Percentiles rank a stretch among this genome's conserved stretches.
Evolutionary conservation across 2,329 filamentous ascomycete genomes (phyloP).

Genomic region (Penicillium olsonii): DNA sequence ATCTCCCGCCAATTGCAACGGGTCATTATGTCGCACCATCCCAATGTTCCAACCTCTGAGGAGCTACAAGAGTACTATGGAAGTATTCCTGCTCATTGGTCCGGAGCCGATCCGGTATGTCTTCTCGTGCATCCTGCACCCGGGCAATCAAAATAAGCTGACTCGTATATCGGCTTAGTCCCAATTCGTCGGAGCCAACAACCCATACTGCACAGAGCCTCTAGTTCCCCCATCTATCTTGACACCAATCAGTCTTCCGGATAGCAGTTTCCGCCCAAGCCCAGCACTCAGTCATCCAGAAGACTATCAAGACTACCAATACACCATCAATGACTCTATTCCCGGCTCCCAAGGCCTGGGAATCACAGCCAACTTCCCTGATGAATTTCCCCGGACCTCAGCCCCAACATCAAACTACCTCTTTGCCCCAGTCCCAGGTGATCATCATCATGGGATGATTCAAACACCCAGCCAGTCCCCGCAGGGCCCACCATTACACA

Average conservation of each 20-base stretch:
- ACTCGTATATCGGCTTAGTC: conserved; percentile 16
- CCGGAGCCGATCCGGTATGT: conserved; percentile 34
- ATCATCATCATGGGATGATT: conserved; percentile 20
- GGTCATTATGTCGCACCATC: conserved; percentile 31
- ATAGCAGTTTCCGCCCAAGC: conserved; percentile 37
- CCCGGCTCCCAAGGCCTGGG: conserved; percentile 39
- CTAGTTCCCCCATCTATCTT: conserved; percentile 33
- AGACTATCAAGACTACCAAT: conserved; percentile 35
- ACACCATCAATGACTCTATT: conserved; percentile 31
- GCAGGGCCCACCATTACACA: conserved; percentile 23
- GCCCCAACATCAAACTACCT: conserved; percentile 29
- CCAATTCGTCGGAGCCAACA: conserved; percentile 27
- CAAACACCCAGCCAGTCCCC: conserved; percentile 27
- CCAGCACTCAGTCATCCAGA: conserved; percentile 39
- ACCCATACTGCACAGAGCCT: conserved; percentile 37
- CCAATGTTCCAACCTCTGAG: conserved; percentile 24
- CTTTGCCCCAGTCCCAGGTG: conserved; percentile 25
- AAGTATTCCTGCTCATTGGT: conserved; percentile 32
- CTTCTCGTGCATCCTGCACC: neutral
- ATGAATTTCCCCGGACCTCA: conserved; percentile 28
- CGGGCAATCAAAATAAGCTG: conserved; percentile 8
- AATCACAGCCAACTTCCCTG: conserved; percentile 37
- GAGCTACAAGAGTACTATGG: conserved; percentile 34
- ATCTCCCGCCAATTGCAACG: conserved; percentile 29
- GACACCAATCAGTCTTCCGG: conserved; percentile 43